A percentile compares a stretch with the other conserved stretches of the same genome.
phyloP scores from a whole-genome alignment of 2,329 filamentous ascomycete species.

The Trichoderma cornu-damae region DNA sequence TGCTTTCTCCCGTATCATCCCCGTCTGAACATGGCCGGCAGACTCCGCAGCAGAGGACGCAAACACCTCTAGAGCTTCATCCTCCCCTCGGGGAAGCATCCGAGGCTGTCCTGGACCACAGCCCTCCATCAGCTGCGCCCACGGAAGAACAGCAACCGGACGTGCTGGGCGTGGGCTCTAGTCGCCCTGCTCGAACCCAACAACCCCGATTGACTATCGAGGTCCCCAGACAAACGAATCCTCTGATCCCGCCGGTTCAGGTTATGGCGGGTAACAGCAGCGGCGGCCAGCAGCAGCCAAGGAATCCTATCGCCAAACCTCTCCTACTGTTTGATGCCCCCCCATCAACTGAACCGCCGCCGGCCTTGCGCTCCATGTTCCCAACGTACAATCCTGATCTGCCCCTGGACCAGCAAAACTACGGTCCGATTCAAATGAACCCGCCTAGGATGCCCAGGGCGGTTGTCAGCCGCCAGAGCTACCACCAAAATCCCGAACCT shows the following conservation, averaged over 20 bases:
- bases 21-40: conserved; percentile 32
- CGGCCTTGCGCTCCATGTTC: conserved; percentile 64
- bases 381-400: conserved; percentile 66
- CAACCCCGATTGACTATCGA: conserved; percentile 40
- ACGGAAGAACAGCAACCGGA: conserved; percentile 18
- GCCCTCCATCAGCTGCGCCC: neutral
- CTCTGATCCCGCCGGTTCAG: conserved; percentile 47
- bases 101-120: conserved; percentile 24
- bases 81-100: conserved; percentile 21
- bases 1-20: conserved; percentile 21
- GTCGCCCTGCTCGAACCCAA: conserved; percentile 29
- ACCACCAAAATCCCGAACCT: conserved; percentile 33
- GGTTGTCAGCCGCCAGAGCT: conserved; percentile 61
- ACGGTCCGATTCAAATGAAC: conserved; percentile 62
- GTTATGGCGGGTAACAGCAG: conserved; percentile 47
- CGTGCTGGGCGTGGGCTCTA: neutral
- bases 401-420: conserved; percentile 61
- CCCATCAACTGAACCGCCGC: conserved; percentile 31
- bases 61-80: conserved; percentile 34
- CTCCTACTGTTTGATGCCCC: conserved; percentile 38
- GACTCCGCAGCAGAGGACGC: conserved; percentile 31
- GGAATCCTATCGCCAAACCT: conserved; percentile 54
- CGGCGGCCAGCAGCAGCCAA: conserved; percentile 45
- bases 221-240: conserved; percentile 43
- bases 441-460: conserved; percentile 59